Evolutionary conservation across 805 yeast species (phyloP), one percentile per base, ranked within the genome.

Genomic region (Metschnikowia arizonensis): DNA sequence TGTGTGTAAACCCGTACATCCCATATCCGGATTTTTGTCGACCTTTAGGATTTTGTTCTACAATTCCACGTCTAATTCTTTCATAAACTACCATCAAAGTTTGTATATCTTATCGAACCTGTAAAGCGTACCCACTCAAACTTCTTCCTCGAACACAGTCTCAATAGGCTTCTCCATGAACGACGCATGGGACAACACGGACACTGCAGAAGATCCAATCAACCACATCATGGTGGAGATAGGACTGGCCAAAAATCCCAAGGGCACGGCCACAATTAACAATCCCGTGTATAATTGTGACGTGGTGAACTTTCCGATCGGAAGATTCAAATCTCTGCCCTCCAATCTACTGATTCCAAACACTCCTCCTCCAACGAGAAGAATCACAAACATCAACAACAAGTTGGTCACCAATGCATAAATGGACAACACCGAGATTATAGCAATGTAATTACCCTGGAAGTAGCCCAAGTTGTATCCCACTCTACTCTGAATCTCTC

Each of bases 151-250:
- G 61, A 91, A 93, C 15, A 91, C 90, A 31, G 91, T 82, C 69
- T 93, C 98, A 49, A 90, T 83, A 17, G 99, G 99, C 69, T 91
- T 93, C 62, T 93, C 98, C 79, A 93, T 75, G 51, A 91, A 72
- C 3, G 90, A 74, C 37, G 97, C 99, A 65, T 93, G 99, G 3
- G 88, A 77, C 38, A 89, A 69, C 33, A 91, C 86, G 30, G 85
- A 64, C 39, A 83, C 83, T 23, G 84, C 83, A 32, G 93, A 83
- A 12, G 95, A 86, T 56, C 96, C 93, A 55, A 85, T 77, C 55
- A 91, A 78, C 98, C 98, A 93, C 73, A 93, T 75, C 64, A 93
- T 64, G 4, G 97, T 86, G 42, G 91, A 78, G 51, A 93, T 73
- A 23, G 98, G 97, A 53, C 91, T 83, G 18, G 97, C 96, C 51